Base-by-base conservation (phyloP, 2,329 filamentous ascomycete species). In the Daldinia eschscholtzii region DNA sequence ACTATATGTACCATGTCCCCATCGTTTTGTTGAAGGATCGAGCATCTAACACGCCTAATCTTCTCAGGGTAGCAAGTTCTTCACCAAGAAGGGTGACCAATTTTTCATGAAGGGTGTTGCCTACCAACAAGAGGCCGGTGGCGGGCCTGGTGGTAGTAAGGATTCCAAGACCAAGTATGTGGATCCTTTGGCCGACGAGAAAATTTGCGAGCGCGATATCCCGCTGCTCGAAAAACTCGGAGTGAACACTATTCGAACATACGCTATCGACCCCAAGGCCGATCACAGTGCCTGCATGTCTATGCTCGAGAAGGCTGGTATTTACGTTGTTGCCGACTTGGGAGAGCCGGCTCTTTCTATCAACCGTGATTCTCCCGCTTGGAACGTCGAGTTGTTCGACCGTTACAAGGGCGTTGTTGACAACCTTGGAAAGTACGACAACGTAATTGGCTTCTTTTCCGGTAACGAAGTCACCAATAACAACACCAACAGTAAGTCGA, bases 381-480 rank as follows among this genome's bases (percentile, higher is more conserved):
- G 92, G 92, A 89, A 90, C 76, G 86, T 88, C 70, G 84, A 87
- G 26, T 83, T 93, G 61, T 93, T 90, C 81, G 80, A 84, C 20
- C 89, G 90, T 72, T 94, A 94, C 83, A 90, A 89, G 67, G 81
- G 81, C 53, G 92, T 94, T 71, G 81, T 94, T 62, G 92, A 94
- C 79, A 85, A 85, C 55, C 84, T 94, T 74, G 83, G 87, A 70
- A 84, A 88, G 73, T 94, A 92, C 83, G 85, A 85, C 78, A 94
- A 94, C 81, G 87, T 88, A n/a, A 85, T 94, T 61, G 92, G 92
- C 74, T 94, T 94, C 87, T 93, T 94, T 78, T 90, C 92, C 60
- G 92, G 92, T 76, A 94, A 94, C 80, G 92, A 94, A 81, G 92
- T 94, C 56, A 90, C 91, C 68, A 93, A 94, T 83, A 85, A 88